Base-by-base conservation (phyloP, 2,329 filamentous ascomycete species). In the Plenodomus tracheiphilus region DNA sequence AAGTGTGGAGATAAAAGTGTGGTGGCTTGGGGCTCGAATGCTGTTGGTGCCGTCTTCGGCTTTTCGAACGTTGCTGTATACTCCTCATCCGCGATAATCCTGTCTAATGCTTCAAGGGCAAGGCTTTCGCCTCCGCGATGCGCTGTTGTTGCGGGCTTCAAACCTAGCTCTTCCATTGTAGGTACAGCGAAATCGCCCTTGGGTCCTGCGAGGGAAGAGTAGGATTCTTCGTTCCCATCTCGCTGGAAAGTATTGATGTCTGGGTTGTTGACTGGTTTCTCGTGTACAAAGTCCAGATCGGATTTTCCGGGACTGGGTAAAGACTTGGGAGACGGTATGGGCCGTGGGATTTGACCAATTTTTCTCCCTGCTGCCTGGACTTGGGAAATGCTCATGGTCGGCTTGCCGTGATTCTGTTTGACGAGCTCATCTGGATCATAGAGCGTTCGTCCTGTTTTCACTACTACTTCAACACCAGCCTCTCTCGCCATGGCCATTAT, bases 31-130 rank as follows among this genome's bases (percentile, higher is more conserved):
- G 87, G 88, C 32, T 84, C 80, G 58, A 91, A 90, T 2, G 82
- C 85, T 2, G 88, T 87, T 0, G 88, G 88, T 30, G 85, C 88
- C 0, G 87, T 90, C 48, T 85, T 84, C 1, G 88, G 88, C 67
- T 92, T 92, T 63, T 85, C 81, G 61, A 92, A 92, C 0, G 84
- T 89, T 1, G 85, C 86, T 0, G 84, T 85, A 65, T 89, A 91
- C 44, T 82, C 77, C 49, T 82, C 78, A 53, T 91, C 75, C 2
- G 77, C 73, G 49, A 88, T 79, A 25, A 89, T 82, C 3, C 79
- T 72, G 8, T 80, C 75, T 1, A 92, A 78, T 22, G 75, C 74
- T 53, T 78, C 66, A 3, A 91, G 72, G 0, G 87, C 87, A 1
- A 80, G 62, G 1, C 77, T 84, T 70, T 92, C 88, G n/a, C 88